A percentile compares a stretch with the other conserved stretches of the same genome.
These are phyloP conservation scores for Medicago arabica DNA, from an alignment of 306 rosid genomes.

Conservation along the genomic window DNA sequence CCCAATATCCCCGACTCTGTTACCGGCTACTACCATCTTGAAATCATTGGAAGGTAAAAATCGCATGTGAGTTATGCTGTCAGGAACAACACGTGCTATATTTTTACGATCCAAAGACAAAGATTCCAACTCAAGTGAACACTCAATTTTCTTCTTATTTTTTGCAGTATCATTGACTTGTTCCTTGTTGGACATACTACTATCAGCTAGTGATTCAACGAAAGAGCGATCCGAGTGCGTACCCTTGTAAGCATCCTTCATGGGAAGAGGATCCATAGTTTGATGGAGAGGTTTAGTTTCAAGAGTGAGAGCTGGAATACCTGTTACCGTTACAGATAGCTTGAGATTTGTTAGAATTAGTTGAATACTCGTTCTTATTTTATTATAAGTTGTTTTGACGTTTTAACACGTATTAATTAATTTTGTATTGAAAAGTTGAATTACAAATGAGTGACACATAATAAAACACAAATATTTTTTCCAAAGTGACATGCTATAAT, in stretches of 20 bases:
- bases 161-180: background rate
- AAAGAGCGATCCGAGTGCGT: constrained; percentile 43
- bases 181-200: constrained; percentile 41
- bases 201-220: constrained; percentile 49
- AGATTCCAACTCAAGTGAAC: constrained; percentile 47
- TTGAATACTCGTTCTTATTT: no score
- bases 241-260: constrained; percentile 53
- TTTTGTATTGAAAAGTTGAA: no score
- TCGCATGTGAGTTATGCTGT: constrained; percentile 56
- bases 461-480: no score
- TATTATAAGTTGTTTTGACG: no score
- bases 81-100: constrained; percentile 66
- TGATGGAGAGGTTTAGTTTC: background rate
- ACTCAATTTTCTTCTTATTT: background rate
- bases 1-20: constrained; percentile 73
- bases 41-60: constrained; percentile 65
- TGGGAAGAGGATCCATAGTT: constrained; percentile 56
- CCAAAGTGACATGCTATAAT: no score
- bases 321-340: no score
- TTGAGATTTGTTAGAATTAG: no score
- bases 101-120: constrained; percentile 67
- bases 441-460: no score
- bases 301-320: background rate
- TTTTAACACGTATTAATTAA: no score
- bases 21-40: constrained; percentile 71